Conservation (phyloP, 2,329 filamentous ascomycete species). For the Zymoseptoria tritici region DNA sequence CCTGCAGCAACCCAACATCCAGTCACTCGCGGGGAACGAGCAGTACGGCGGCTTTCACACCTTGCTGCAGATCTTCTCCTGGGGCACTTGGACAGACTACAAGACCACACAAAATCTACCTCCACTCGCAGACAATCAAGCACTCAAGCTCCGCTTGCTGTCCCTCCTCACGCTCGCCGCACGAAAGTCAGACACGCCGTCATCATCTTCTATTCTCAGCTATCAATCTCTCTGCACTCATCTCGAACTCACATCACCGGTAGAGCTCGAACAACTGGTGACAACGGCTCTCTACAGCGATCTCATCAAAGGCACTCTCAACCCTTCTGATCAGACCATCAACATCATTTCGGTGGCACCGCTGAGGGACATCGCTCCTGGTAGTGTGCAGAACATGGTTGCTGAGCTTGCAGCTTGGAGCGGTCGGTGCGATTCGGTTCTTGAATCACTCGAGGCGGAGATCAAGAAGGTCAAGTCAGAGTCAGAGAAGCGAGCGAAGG, state of each 20-base stretch:
- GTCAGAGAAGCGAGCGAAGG: conserved; percentile 35
- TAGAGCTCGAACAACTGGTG: conserved; percentile 76
- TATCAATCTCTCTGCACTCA: conserved; percentile 62
- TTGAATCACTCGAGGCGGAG: conserved; percentile 68
- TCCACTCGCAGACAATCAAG: conserved; percentile 62
- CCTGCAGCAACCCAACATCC: conserved; percentile 71
- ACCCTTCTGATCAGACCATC: conserved; percentile 67
- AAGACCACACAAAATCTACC: conserved; percentile 43
- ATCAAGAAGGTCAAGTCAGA: conserved; percentile 56
- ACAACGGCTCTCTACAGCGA: conserved; percentile 82
- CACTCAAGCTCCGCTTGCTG: conserved; percentile 81
- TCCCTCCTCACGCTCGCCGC: conserved; percentile 76
- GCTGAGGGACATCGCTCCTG: conserved; percentile 74
- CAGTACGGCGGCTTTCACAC: conserved; percentile 59
- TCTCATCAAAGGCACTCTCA: conserved; percentile 73
- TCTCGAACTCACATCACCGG: conserved; percentile 58
- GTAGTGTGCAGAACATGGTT: conserved; percentile 62
- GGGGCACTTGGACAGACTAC: conserved; percentile 82
- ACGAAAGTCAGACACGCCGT: conserved; percentile 38
- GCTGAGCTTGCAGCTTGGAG: conserved; percentile 66
- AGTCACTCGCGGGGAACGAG: conserved; percentile 56
- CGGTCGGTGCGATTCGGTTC: conserved; percentile 64
- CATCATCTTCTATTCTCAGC: conserved; percentile 49
- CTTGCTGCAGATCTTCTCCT: conserved; percentile 81
- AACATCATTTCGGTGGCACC: conserved; percentile 74